Evolutionary conservation across 805 yeast genomes (phyloP).

Genomic region (Candida bentonensis): DNA sequence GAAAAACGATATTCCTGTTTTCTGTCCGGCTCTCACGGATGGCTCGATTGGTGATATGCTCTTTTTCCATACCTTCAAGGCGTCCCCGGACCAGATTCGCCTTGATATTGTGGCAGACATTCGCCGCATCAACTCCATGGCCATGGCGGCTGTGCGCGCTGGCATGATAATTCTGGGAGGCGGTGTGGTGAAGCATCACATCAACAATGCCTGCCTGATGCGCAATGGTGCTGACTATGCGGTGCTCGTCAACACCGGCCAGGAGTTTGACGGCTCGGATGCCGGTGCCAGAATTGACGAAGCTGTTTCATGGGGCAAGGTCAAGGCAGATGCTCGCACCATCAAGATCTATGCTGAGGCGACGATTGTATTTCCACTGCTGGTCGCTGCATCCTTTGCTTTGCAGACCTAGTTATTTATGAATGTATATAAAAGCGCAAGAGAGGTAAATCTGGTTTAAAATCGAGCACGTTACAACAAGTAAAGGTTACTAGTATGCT

Average conservation of each 20-base stretch:
- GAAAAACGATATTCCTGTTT: slow-evolving; percentile 88
- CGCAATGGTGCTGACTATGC: slow-evolving; percentile 99
- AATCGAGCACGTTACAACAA: too few relatives aligned
- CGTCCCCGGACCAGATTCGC: slow-evolving; percentile 80
- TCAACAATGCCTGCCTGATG: slow-evolving; percentile 96
- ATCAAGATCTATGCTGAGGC: slow-evolving; percentile 95
- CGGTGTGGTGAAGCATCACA: slow-evolving; percentile 92
- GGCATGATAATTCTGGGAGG: slow-evolving; percentile 97
- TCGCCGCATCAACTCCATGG: slow-evolving; percentile 77
- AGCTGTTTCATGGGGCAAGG: slow-evolving; percentile 98
- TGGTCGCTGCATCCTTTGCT: slow-evolving; percentile 97
- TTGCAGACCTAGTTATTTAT: slow-evolving; percentile 5
- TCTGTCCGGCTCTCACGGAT: slow-evolving; percentile 96
- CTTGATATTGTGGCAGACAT: slow-evolving; percentile 91
- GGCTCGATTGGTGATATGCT: slow-evolving; percentile 99
- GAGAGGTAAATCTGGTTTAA: too few relatives aligned
- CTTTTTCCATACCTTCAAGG: slow-evolving; percentile 93
- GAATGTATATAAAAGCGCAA: background rate
- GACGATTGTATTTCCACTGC: slow-evolving; percentile 84
- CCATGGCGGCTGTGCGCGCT: slow-evolving; percentile 88
- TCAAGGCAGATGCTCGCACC: slow-evolving; percentile 81
- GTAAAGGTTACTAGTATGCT: too few relatives aligned
- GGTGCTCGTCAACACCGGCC: slow-evolving; percentile 93
- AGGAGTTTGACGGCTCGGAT: slow-evolving; percentile 97
- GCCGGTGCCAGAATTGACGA: slow-evolving; percentile 99